A percentile compares a stretch with the other conserved stretches of the same genome.
Conservation (phyloP, 176 grass and related monocot species). For the Aegilops tauschii region DNA sequence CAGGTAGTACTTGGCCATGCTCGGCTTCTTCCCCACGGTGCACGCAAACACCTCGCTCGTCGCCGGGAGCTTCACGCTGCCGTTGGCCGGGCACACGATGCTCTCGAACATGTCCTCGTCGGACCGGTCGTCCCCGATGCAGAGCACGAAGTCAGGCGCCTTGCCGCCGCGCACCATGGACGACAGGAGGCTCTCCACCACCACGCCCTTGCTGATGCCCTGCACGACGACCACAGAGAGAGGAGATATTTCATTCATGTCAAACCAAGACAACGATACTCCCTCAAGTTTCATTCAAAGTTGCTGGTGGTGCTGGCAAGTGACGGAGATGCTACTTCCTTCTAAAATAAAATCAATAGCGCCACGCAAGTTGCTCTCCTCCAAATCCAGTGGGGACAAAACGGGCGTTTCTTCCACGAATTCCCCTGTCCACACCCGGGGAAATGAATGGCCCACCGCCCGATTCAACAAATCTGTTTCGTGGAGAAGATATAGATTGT, state of each 20-base stretch:
- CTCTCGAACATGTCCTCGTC: slow-evolving; percentile 99
- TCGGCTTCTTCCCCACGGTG: slow-evolving; percentile 93
- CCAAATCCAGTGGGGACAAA: background rate
- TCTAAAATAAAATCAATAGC: background rate
- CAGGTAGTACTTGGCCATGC: slow-evolving; percentile 97
- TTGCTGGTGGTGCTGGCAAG: slow-evolving; percentile 1
- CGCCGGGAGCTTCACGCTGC: slow-evolving; percentile 44
- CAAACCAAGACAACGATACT: background rate
- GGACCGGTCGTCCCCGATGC: slow-evolving; percentile 86
- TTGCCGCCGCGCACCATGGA: slow-evolving; percentile 51
- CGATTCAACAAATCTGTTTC: slow-evolving; percentile 46
- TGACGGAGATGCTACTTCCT: background rate
- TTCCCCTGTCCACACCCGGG: slow-evolving; percentile 23
- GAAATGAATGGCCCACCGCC: slow-evolving; percentile 25
- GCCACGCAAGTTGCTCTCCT: background rate
- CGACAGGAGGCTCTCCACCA: slow-evolving; percentile 61
- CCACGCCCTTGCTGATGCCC: slow-evolving; percentile 95
- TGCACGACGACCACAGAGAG: slow-evolving; percentile 22
- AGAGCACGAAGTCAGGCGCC: slow-evolving; percentile 76
- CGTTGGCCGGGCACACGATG: slow-evolving; percentile 58
- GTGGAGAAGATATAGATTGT: slow-evolving; percentile 37
- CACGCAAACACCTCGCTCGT: slow-evolving; percentile 87
- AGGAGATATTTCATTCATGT: slow-evolving; percentile 2
- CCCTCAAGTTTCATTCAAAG: background rate
- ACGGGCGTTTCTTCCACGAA: background rate